A percentile compares a stretch with the other conserved stretches of the same genome.
Evolutionary conservation across 768 basidiomycete genomes (phyloP).

Genomic region (Dioszegia aurantiaca): DNA sequence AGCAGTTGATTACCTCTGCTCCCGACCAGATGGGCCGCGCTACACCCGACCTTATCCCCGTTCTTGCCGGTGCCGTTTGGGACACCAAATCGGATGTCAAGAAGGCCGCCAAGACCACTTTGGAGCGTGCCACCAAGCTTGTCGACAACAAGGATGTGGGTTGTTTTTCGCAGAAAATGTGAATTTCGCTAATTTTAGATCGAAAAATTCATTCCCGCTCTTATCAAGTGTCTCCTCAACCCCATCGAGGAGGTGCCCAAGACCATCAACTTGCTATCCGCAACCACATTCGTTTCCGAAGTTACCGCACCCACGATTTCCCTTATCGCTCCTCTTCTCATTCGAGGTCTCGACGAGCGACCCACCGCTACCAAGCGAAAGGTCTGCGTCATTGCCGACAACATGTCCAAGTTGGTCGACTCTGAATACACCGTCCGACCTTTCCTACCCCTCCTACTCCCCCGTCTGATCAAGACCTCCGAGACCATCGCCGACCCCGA

Average conservation of each 20-base stretch:
- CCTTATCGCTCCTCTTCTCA: conserved; percentile 92
- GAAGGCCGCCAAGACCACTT: conserved; percentile 91
- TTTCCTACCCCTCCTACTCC: conserved; percentile 92
- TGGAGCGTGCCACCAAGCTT: conserved; percentile 89
- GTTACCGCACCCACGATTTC: conserved; percentile 96
- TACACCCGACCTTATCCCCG: conserved; percentile 90
- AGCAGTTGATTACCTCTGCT: conserved; percentile 80
- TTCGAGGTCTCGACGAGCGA: conserved; percentile 91
- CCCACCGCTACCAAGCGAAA: conserved; percentile 94
- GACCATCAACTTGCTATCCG: conserved; percentile 89
- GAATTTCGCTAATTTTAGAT: conserved; percentile 52
- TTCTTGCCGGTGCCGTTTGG: conserved; percentile 95
- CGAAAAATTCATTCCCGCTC: conserved; percentile 77
- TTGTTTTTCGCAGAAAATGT: conserved; percentile 53
- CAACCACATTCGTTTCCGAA: conserved; percentile 99
- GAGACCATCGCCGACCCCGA: conserved; percentile 94
- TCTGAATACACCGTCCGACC: conserved; percentile 91
- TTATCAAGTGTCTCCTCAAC: conserved; percentile 97
- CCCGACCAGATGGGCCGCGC: conserved; percentile 79
- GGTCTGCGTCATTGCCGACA: conserved; percentile 95
- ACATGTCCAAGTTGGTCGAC: conserved; percentile 98
- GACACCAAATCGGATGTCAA: conserved; percentile 98
- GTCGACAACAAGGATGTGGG: conserved; percentile 92
- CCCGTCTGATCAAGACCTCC: conserved; percentile 93
- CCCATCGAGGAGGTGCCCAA: conserved; percentile 98